Conservation (phyloP, 2,329 filamentous ascomycete species). For the Exophiala sp. region DNA sequence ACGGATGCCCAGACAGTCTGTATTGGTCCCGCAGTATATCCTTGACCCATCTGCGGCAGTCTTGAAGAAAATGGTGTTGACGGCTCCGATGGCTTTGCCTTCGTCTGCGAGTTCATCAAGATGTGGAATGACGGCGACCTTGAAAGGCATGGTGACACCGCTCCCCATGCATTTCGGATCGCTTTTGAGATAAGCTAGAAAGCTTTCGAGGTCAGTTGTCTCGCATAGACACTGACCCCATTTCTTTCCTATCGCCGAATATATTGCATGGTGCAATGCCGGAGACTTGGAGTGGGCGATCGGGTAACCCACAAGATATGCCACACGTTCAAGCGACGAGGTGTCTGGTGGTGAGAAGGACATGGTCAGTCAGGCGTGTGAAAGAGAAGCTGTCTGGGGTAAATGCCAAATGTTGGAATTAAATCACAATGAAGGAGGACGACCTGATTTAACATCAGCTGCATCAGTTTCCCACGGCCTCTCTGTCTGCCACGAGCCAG, state of each 20-base stretch:
- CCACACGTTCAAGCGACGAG: constrained; percentile 43
- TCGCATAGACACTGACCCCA: constrained; percentile 44
- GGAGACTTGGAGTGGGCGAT: constrained; percentile 54
- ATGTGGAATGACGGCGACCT: constrained; percentile 66
- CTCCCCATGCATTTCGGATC: constrained; percentile 50
- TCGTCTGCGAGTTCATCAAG: constrained; percentile 69
- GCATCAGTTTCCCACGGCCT: too few species aligned
- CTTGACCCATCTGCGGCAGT: constrained; percentile 39
- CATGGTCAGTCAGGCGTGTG: not conserved
- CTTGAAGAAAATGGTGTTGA: constrained; percentile 70
- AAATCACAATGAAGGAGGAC: too few species aligned
- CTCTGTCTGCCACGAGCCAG: too few species aligned
- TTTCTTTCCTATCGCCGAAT: constrained; percentile 45
- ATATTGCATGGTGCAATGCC: constrained; percentile 50
- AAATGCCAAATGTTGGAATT: not conserved
- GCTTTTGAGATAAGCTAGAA: constrained; percentile 34
- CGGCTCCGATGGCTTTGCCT: constrained; percentile 66
- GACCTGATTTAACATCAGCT: too few species aligned
- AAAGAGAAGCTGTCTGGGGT: not conserved
- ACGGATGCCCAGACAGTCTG: constrained; percentile 70
- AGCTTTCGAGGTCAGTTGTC: constrained; percentile 31
- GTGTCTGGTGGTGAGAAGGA: constrained; percentile 19
- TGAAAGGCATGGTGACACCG: constrained; percentile 75
- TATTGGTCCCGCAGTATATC: constrained; percentile 67
- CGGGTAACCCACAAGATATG: constrained; percentile 53